Percentiles rank a stretch among this genome's conserved stretches.
These are phyloP conservation scores for Nannochloris sp. DNA, from an alignment of 139 green algal genomes.

Conservation along the genomic window DNA sequence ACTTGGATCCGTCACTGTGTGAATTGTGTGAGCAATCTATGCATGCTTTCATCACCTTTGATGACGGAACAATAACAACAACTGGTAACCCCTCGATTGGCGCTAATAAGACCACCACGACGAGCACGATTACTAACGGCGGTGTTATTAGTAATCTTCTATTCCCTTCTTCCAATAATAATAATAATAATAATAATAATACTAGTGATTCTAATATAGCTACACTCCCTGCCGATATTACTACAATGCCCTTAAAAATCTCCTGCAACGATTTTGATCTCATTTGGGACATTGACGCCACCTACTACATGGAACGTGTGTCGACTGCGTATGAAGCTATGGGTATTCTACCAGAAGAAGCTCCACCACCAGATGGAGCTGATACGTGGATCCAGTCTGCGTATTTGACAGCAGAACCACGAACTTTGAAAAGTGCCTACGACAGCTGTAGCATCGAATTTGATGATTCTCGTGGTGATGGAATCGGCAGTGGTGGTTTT, in stretches of 20 bases:
- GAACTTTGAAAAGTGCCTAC: not conserved
- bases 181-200: too few species aligned
- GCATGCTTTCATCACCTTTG: slow-evolving; percentile 31
- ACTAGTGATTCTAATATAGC: too few species aligned
- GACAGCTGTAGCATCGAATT: not conserved
- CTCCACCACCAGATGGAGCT: not conserved
- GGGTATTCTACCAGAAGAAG: not conserved
- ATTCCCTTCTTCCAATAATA: too few species aligned
- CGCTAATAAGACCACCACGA: too few species aligned
- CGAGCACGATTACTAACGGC: slow-evolving; percentile 1
- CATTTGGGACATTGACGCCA: slow-evolving; percentile 15
- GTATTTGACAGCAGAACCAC: slow-evolving; percentile 4
- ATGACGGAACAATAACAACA: slow-evolving; percentile 5
- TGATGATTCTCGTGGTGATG: too few species aligned
- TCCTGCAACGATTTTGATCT: slow-evolving; percentile 30
- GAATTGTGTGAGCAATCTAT: slow-evolving; percentile 35
- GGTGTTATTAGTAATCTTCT: too few species aligned
- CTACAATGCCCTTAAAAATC: slow-evolving; percentile 1
- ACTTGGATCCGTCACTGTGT: slow-evolving; percentile 19
- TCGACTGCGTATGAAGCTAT: not conserved
- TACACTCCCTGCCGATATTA: not conserved
- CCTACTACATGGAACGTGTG: slow-evolving; percentile 32
- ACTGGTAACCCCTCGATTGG: slow-evolving; percentile 3
- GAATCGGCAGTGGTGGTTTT: too few species aligned
- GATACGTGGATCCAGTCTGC: slow-evolving; percentile 15